These are phyloP conservation scores for Cyanidiococcus yangmingshanensis DNA, from an alignment of 23 red algal genomes.

Conservation along the genomic window DNA sequence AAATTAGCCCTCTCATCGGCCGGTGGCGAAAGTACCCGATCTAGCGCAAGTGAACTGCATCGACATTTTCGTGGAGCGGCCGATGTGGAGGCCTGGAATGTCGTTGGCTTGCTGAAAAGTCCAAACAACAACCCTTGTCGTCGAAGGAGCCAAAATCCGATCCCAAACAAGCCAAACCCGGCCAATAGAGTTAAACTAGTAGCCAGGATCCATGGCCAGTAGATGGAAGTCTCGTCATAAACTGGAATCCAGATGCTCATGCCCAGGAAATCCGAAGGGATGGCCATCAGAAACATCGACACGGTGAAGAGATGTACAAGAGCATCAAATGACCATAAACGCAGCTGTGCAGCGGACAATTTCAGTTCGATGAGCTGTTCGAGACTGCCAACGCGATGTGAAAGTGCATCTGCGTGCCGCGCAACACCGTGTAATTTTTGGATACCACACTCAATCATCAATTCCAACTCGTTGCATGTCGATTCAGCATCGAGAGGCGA, in stretches of 20 bases:
- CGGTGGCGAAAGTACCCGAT: too few relatives aligned
- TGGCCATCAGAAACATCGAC: neutral
- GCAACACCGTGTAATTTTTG: neutral
- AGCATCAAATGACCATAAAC: neutral
- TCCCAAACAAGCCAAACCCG: neutral
- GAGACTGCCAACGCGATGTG: neutral
- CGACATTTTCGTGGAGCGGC: too few relatives aligned
- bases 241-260: conserved; percentile 8
- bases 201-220: conserved; percentile 2
- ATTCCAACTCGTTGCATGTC: neutral
- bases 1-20: too few relatives aligned
- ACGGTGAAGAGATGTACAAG: neutral
- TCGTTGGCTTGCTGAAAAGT: too few relatives aligned
- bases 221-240: neutral
- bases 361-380: neutral
- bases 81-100: too few relatives aligned
- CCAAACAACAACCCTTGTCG: neutral
- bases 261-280: neutral
- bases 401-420: neutral
- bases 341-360: neutral
- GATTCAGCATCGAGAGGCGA: neutral
- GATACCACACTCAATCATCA: neutral
- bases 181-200: neutral
- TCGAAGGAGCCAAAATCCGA: neutral
- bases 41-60: too few relatives aligned